Evolutionary conservation across 257 asterid genomes (phyloP), one percentile per base, ranked within the genome.

Genomic region (Jacaranda mimosifolia): DNA sequence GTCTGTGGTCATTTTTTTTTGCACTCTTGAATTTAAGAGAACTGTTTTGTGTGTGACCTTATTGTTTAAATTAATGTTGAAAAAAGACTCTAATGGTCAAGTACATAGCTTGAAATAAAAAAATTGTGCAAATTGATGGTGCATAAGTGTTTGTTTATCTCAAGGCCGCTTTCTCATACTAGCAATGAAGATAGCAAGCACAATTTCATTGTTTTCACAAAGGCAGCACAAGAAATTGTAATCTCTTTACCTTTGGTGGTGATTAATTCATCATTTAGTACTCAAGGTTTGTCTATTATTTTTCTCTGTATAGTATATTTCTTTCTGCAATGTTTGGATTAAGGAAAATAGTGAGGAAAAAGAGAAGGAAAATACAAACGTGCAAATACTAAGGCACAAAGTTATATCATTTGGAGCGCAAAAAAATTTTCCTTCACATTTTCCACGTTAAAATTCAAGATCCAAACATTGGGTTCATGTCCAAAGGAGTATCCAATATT

Each of bases 71-170:
- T 36, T 69, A 68, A 35, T 70, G 43, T 73, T 53, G 63, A 36
- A 46, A 15, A 6, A 51, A 59, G 70, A 66, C 76, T 59, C 67
- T 52, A 49, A 10, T 48, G 64, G 82, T 77, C 79, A 77, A 42
- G 72, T 57, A 6, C 43, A 57, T 55, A 51, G 68, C 68, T 46
- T 74, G 42, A 52, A 46, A 52, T 42, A 45, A 81, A 39, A 36
- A 66, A 72, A 48, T 72, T 70, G 35, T 52, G 19, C 32, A 46
- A 35, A 60, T 43, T 55, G 74, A 19, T 13, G 5, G 39, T 69
- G 32, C 11, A 26, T 12, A 9, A 43, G 60, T 43, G 39, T 35
- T 72, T 46, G 48, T 65, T 65, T 73, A 56, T 73, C 53, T 13
- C 68, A 32, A 63, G 63, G 35, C 53, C 63, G 42, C 49, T 74